Base-by-base conservation (phyloP, 148 eudicot genomes). In the Spergularia bocconei region DNA sequence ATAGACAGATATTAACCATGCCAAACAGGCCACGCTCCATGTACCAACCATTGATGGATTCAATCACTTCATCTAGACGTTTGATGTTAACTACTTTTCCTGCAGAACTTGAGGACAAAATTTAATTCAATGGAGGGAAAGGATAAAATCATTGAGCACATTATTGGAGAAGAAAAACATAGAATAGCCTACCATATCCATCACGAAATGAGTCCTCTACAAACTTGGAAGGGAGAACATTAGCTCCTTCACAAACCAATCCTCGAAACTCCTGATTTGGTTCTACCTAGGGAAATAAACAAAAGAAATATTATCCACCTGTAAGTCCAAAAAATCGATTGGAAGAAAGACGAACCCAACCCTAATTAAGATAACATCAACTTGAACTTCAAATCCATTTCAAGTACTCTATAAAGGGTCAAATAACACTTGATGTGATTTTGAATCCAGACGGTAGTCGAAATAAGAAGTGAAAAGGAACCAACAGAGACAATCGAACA, bases 11-110 rank as follows among this genome's bases (percentile, higher is more conserved):
- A 82, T 90, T 81, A 85, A 96, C 99, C 99, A 91, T 81, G 87
- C 98, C 99, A 83, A 96, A 96, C 78, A 92, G 97, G 51, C 99
- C 99, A 75, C 98, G 87, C 85, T 96, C 99, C 98, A 93, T 89
- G 79, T 96, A 96, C 98, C 99, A 96, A 60, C 89, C 91, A 85
- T 92, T 87, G 57, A 96, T 92, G 77, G 98, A 91, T 76, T 88
- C 86, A 75, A 96, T 89, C 66, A 96, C 97, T 82, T 96, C 94
- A 82, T 92, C 94, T 75, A 96, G 83, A 76, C 89, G 94, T 85
- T 91, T 84, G 72, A 96, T 87, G 69, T 96, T 96, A 57, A 96
- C 91, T 25, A 96, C 88, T 85, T 96, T 96, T 84, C 99, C 99
- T 96, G 97, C 94, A 96, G 80, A 86, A 82, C 86, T 90, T 90